Evolutionary conservation across 768 basidiomycete genomes (phyloP).

Genomic region (Mycena amicta): DNA sequence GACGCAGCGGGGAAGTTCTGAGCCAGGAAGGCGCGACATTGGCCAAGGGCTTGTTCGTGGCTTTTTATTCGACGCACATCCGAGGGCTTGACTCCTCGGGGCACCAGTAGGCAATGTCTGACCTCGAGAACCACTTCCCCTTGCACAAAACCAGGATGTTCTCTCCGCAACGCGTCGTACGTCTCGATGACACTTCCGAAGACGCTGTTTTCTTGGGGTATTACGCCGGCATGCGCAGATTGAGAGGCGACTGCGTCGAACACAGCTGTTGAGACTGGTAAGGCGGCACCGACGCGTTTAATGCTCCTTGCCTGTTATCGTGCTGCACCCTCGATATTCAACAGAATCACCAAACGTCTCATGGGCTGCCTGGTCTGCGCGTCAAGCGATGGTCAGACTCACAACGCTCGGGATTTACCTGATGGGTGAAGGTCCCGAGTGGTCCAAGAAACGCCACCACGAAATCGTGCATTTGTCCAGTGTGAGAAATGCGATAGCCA

Average conservation of each 20-base stretch:
- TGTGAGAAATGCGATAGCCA: too few species aligned
- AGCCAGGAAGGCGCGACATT: conserved; percentile 67
- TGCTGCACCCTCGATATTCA: conserved; percentile 42
- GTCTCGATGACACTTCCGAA: conserved; percentile 77
- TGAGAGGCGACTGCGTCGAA: conserved; percentile 52
- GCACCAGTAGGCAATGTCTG: conserved; percentile 71
- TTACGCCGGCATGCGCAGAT: conserved; percentile 55
- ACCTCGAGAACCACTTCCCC: conserved; percentile 64
- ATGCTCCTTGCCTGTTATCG: conserved; percentile 40
- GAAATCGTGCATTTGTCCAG: background rate
- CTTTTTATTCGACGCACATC: conserved; percentile 66
- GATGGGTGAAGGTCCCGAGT: conserved; percentile 60
- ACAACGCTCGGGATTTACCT: too few species aligned
- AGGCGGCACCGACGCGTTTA: background rate
- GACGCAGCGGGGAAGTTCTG: conserved; percentile 53
- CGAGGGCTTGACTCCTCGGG: conserved; percentile 54
- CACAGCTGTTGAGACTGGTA: conserved; percentile 48
- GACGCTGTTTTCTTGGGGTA: conserved; percentile 81
- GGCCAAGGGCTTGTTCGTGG: conserved; percentile 84
- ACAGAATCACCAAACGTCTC: conserved; percentile 48
- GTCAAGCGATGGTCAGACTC: too few species aligned
- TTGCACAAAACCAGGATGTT: conserved; percentile 48
- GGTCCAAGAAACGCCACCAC: conserved; percentile 55
- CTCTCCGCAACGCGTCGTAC: conserved; percentile 59
- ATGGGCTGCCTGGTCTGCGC: conserved; percentile 54